Base-by-base conservation (phyloP, 139 green algal genomes). In the Chlorella sp. region DNA sequence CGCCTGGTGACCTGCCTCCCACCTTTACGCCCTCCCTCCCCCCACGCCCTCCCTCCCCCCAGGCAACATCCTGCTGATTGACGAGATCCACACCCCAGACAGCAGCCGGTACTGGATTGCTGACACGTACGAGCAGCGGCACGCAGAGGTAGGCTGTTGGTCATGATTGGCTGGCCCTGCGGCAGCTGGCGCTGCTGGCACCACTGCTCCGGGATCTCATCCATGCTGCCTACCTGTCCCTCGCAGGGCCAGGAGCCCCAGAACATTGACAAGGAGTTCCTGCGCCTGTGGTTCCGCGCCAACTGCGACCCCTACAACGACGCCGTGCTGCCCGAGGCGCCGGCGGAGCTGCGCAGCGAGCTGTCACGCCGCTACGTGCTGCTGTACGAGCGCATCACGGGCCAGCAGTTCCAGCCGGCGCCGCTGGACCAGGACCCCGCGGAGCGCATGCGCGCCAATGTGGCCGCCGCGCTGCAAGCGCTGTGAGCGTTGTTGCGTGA, bases 181-280 rank as follows among this genome's bases (percentile, higher is more conserved):
- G 46, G 46, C 46, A 54, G 11, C 11, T 7, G 46, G 46, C 7
- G n/a, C n/a, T n/a, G n/a, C n/a, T n/a, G n/a, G n/a, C n/a, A n/a
- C n/a, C n/a, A n/a, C n/a, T n/a, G n/a, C n/a, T n/a, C n/a, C n/a
- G n/a, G n/a, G n/a, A n/a, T n/a, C n/a, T n/a, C n/a, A n/a, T n/a
- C n/a, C 24, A 20, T 51, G 24, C 22, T 60, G 72, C 70, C n/a
- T 6, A 2, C 69, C 26, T 44, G 74, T n/a, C n/a, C n/a, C n/a
- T n/a, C n/a, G n/a, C 74, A 80, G 79, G 79, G 64, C 34, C 64
- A 73, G 64, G 79, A 84, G 79, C 79, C 79, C 17, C 90, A 99
- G 87, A 99, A 96, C 89, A 98, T 99, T 28, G 97, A 99, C 92
- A 99, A 99, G 92, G 97, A 99, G 91, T 99, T 99, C 88, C 86